phyloP scores from a whole-genome alignment of 345 rosid genomes.

The Rhodamnia argentea region DNA sequence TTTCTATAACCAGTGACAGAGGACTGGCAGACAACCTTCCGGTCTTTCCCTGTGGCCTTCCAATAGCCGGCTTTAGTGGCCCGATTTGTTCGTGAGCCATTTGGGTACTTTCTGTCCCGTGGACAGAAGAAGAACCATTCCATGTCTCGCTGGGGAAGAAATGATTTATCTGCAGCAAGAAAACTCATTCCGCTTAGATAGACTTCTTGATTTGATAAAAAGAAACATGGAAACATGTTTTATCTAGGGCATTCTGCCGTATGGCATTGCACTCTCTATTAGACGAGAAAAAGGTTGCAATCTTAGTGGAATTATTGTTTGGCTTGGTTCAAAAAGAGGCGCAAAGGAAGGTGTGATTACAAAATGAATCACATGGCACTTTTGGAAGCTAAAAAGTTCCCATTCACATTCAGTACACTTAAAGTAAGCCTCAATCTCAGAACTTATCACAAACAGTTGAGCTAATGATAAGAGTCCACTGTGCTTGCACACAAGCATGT shows the following conservation, averaged over 20 bases:
- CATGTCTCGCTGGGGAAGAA: constrained; percentile 68
- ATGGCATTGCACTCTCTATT: neutral
- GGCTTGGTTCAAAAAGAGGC: constrained; percentile 1
- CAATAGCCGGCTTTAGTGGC: constrained; percentile 89
- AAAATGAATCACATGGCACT: constrained; percentile 19
- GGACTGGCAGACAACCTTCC: constrained; percentile 53
- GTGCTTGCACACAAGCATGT: neutral
- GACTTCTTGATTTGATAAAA: constrained; percentile 4
- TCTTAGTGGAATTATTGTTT: neutral
- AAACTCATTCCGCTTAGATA: neutral
- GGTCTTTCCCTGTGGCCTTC: constrained; percentile 94
- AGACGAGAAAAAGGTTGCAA: neutral
- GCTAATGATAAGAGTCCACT: neutral
- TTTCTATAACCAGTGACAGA: constrained; percentile 44
- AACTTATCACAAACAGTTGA: neutral
- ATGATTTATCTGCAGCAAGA: constrained; percentile 53
- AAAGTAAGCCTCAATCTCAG: neutral
- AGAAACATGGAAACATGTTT: neutral
- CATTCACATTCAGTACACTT: neutral
- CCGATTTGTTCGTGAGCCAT: constrained; percentile 71
- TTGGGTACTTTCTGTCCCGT: constrained; percentile 74
- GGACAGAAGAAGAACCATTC: constrained; percentile 96
- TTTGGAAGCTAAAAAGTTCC: constrained; percentile 3
- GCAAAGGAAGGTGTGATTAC: neutral
- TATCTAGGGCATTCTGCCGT: neutral